These are phyloP conservation scores for Colletotrichum eleusines DNA, from an alignment of 2,329 filamentous ascomycete genomes.

Conservation along the genomic window DNA sequence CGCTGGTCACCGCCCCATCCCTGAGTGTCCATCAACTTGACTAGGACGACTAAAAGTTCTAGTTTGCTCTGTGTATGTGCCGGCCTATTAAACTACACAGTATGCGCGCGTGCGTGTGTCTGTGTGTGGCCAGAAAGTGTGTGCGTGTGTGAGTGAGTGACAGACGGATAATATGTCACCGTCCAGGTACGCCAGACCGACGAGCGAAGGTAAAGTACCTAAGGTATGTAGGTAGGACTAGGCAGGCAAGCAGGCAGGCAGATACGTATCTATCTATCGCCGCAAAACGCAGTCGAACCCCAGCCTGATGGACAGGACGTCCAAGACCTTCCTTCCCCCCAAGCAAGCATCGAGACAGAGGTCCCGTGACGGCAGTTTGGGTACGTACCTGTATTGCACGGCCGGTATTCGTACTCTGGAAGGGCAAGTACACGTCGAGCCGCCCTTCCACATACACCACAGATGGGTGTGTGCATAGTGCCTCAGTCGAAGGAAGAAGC, in stretches of 20 bases:
- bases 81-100: background rate
- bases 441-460: background rate
- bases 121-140: background rate
- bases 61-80: background rate
- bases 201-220: background rate
- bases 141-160: background rate
- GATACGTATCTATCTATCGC: background rate
- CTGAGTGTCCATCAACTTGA: slow-evolving; percentile 5
- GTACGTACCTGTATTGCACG: background rate
- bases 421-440: background rate
- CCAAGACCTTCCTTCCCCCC: background rate
- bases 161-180: background rate
- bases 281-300: background rate
- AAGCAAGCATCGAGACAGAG: background rate
- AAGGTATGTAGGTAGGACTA: too few relatives aligned
- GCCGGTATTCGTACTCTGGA: background rate
- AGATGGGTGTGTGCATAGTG: background rate
- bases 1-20: slow-evolving; percentile 32
- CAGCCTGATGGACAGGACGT: background rate
- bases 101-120: background rate
- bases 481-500: too few relatives aligned
- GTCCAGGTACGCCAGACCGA: background rate
- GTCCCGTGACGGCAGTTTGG: background rate
- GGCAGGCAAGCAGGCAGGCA: too few relatives aligned
- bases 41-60: background rate